Evolutionary conservation across 164 flowering plant genomes (phyloP).

Genomic region (Vitis amurensis): DNA sequence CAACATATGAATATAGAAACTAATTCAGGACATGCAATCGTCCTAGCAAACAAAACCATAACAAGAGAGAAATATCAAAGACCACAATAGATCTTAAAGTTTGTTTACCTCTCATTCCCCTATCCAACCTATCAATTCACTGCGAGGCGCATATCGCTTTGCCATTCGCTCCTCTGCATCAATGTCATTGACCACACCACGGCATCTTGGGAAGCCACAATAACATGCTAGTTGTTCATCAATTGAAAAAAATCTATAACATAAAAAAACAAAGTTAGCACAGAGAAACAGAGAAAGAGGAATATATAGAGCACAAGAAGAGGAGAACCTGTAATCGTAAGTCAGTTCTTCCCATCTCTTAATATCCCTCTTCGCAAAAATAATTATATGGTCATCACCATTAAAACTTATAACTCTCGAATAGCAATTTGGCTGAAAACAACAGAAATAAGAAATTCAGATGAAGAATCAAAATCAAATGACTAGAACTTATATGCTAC

Average conservation of each 20-base stretch:
- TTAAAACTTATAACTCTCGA: conserved; percentile 83
- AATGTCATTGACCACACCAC: conserved; percentile 86
- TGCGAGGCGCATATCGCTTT: conserved; percentile 63
- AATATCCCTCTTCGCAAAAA: conserved; percentile 97
- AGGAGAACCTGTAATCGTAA: conserved; percentile 90
- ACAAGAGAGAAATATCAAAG: neutral
- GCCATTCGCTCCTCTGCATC: conserved; percentile 77
- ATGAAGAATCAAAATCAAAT: conserved; percentile 2
- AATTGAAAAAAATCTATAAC: conserved; percentile 71
- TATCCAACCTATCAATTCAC: conserved; percentile 67
- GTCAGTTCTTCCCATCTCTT: conserved; percentile 92
- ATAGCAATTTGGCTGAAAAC: conserved; percentile 94
- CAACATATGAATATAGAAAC: neutral
- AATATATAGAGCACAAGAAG: neutral
- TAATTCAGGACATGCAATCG: neutral
- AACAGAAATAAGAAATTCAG: neutral
- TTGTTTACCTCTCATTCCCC: conserved; percentile 41
- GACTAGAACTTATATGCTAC: no score
- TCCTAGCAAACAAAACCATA: neutral
- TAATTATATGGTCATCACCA: conserved; percentile 90
- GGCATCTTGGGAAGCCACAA: conserved; percentile 91
- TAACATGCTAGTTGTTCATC: conserved; percentile 82
- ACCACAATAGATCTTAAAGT: neutral
- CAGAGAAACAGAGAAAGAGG: conserved; percentile 6
- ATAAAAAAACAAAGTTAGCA: conserved; percentile 9